These are phyloP conservation scores for Scopulariopsis brevicaulis DNA, from an alignment of 2,329 filamentous ascomycete genomes.

Conservation along the genomic window DNA sequence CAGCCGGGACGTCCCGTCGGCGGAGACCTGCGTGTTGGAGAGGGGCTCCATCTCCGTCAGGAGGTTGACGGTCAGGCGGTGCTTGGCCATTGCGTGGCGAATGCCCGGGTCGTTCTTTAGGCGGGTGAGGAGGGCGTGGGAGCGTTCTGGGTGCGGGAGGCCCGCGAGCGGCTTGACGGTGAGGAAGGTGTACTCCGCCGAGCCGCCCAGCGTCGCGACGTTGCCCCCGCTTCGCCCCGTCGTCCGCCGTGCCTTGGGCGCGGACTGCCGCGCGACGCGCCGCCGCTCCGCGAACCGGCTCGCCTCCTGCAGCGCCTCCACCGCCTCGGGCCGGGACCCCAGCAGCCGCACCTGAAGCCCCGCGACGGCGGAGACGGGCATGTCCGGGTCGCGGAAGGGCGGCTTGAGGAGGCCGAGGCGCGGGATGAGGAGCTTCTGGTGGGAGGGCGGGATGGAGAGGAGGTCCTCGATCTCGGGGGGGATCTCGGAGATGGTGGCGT, in stretches of 20 bases:
- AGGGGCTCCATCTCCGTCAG: constrained; percentile 94
- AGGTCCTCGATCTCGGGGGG: constrained; percentile 42
- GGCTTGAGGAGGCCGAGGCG: constrained; percentile 5
- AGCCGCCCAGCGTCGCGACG: constrained; percentile 25
- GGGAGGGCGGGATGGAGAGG: constrained; percentile 46
- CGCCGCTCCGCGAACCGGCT: constrained; percentile 2
- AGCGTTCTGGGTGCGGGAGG: constrained; percentile 65
- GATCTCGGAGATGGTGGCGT: constrained; percentile 44
- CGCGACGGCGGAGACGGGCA: constrained; percentile 13
- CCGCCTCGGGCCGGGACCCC: constrained; percentile 2
- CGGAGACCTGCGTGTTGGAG: constrained; percentile 59
- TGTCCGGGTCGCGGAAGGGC: constrained; percentile 12
- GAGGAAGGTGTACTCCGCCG: constrained; percentile 66
- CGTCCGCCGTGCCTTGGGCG: constrained; percentile 6
- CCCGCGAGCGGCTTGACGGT: constrained; percentile 64
- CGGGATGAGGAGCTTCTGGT: constrained; percentile 59
- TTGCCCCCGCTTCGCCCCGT: constrained; percentile 12
- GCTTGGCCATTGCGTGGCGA: constrained; percentile 68
- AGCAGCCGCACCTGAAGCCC: constrained; percentile 6
- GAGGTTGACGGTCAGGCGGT: constrained; percentile 73
- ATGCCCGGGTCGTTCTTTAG: constrained; percentile 79
- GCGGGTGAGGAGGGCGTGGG: constrained; percentile 59
- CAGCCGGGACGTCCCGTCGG: constrained; percentile 62
- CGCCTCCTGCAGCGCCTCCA: not conserved
- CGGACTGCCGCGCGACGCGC: constrained; percentile 9